Evolutionary conservation across 1,284 basidiomycete genomes (phyloP).

Genomic region (Pterulicium gracile): DNA sequence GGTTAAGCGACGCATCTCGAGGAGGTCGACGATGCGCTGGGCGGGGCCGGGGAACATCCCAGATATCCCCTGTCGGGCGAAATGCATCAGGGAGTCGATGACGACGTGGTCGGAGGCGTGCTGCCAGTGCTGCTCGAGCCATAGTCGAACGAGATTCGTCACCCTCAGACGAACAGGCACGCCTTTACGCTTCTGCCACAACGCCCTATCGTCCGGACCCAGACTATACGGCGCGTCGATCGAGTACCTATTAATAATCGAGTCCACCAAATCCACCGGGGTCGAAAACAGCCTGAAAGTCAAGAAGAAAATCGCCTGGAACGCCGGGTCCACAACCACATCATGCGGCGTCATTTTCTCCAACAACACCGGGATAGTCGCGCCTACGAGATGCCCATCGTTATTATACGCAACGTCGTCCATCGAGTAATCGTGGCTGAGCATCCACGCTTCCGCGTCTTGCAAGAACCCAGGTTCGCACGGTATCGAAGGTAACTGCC

Average conservation of each 20-base stretch:
- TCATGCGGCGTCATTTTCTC: slow-evolving; percentile 97
- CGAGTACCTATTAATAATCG: slow-evolving; percentile 77
- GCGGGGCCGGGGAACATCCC: slow-evolving; percentile 59
- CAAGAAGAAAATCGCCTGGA: slow-evolving; percentile 86
- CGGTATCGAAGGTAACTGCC: slow-evolving; percentile 41
- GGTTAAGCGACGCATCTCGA: slow-evolving; percentile 41
- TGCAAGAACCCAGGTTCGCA: slow-evolving; percentile 27
- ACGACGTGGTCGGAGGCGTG: slow-evolving; percentile 51
- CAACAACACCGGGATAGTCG: slow-evolving; percentile 79
- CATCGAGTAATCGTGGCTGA: slow-evolving; percentile 60
- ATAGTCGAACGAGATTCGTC: slow-evolving; percentile 86
- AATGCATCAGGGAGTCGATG: slow-evolving; percentile 48
- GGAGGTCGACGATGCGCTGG: slow-evolving; percentile 64
- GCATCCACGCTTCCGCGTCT: slow-evolving; percentile 43
- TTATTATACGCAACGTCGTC: slow-evolving; percentile 86
- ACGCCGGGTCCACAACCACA: slow-evolving; percentile 75
- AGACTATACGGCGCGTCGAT: slow-evolving; percentile 50
- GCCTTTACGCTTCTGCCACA: slow-evolving; percentile 83
- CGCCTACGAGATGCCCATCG: slow-evolving; percentile 86
- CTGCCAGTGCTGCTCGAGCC: slow-evolving; percentile 90
- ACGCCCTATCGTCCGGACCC: slow-evolving; percentile 48
- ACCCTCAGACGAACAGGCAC: slow-evolving; percentile 84
- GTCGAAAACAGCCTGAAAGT: slow-evolving; percentile 93
- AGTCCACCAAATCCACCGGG: slow-evolving; percentile 65
- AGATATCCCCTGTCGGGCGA: slow-evolving; percentile 52